Percentiles rank a stretch among this genome's conserved stretches.
phyloP scores from a whole-genome alignment of 306 rosid species.

The Castanea mollissima region DNA sequence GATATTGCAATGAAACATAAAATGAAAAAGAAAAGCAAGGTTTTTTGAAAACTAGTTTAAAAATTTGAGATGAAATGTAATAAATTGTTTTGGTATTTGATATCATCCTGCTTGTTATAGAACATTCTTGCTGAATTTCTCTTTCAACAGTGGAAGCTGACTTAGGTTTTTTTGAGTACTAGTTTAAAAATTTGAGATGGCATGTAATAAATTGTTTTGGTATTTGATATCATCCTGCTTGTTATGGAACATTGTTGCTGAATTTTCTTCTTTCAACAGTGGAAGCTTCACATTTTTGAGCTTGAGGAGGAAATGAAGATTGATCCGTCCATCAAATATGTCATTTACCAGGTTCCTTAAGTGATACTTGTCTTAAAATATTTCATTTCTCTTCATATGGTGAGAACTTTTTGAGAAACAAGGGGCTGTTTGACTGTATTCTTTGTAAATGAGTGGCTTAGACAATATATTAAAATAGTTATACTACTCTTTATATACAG shows the following conservation, averaged over 20 bases:
- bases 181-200: too few species aligned
- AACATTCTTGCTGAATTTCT: not conserved
- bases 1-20: too few species aligned
- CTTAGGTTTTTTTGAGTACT: too few species aligned
- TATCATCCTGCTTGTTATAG: conserved; percentile 1
- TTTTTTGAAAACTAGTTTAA: too few species aligned
- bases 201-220: too few species aligned
- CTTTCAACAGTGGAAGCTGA: conserved; percentile 45
- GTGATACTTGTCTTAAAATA: not conserved
- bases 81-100: not conserved
- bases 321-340: conserved; percentile 52
- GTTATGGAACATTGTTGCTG: conserved; percentile 5
- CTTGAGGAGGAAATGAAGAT: conserved; percentile 65
- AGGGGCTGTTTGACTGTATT: too few species aligned
- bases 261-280: conserved; percentile 23
- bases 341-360: conserved; percentile 44
- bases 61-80: too few species aligned
- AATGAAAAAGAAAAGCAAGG: too few species aligned
- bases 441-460: not conserved
- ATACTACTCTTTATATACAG: conserved; percentile 22
- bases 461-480: not conserved
- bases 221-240: conserved; percentile 3
- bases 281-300: conserved; percentile 64
- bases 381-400: too few species aligned
- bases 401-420: too few species aligned